phyloP scores from a whole-genome alignment of 768 basidiomycete genomes.

The Suillus bovinus region DNA sequence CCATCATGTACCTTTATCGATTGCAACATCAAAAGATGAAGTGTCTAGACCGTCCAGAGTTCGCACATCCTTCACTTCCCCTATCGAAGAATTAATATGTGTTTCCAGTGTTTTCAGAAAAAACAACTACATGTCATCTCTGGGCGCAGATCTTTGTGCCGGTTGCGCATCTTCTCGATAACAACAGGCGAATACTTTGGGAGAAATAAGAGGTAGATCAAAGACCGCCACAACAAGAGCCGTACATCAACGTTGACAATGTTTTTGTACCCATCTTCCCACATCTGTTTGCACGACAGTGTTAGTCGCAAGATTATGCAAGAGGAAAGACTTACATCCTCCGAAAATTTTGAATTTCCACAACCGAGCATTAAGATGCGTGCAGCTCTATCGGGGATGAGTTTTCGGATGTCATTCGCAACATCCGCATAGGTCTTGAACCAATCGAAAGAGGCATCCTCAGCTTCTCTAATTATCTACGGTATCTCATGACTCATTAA shows the following conservation, averaged over 20 bases:
- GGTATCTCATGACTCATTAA: conserved; percentile 7
- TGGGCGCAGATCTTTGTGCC: conserved; percentile 49
- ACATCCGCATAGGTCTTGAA: conserved; percentile 82
- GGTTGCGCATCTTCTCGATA: conserved; percentile 69
- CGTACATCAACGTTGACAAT: conserved; percentile 77
- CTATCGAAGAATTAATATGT: conserved; percentile 35
- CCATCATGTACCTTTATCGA: conserved; percentile 67
- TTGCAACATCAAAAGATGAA: conserved; percentile 70
- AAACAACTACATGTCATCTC: conserved; percentile 67
- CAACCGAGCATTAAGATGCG: conserved; percentile 81
- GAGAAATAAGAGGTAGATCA: not conserved
- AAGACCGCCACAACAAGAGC: conserved; percentile 19
- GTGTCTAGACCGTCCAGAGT: conserved; percentile 55
- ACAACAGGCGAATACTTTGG: conserved; percentile 72
- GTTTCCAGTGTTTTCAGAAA: not conserved
- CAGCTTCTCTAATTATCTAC: conserved; percentile 47
- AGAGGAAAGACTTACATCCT: conserved; percentile 52
- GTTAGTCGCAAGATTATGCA: conserved; percentile 7
- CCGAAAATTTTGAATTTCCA: conserved; percentile 79
- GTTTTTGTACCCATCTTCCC: conserved; percentile 80
- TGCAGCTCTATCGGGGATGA: conserved; percentile 61
- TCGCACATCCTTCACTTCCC: conserved; percentile 86
- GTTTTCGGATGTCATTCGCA: conserved; percentile 54
- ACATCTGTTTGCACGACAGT: conserved; percentile 57
- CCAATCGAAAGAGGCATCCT: conserved; percentile 77